Percentiles rank a stretch among this genome's conserved stretches.
phyloP scores from a whole-genome alignment of 2,329 filamentous ascomycete genomes.

The Phialemoniopsis sp. region DNA sequence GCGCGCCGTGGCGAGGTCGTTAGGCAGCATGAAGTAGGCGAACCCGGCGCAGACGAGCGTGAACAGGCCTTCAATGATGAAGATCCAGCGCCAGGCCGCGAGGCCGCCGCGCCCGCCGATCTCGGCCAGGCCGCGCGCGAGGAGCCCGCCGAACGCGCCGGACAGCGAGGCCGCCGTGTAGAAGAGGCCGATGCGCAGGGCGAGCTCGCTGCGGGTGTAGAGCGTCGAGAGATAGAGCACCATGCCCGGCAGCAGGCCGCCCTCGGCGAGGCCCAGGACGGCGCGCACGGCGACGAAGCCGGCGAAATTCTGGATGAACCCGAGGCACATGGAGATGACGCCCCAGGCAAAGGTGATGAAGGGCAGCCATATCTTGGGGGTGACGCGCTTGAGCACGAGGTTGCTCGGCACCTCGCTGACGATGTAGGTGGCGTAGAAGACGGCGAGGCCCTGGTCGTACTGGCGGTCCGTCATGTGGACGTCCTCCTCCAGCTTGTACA shows the following conservation, averaged over 20 bases:
- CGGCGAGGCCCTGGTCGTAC: constrained; percentile 60
- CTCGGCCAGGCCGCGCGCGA: constrained; percentile 57
- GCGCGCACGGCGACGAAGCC: constrained; percentile 60
- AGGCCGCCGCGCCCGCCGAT: constrained; percentile 51
- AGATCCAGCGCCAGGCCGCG: constrained; percentile 59
- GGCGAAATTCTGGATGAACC: constrained; percentile 46
- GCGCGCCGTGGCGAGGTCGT: constrained; percentile 45
- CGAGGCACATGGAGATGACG: constrained; percentile 51
- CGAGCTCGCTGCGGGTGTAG: constrained; percentile 56
- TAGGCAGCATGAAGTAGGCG: constrained; percentile 52
- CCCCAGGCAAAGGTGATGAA: constrained; percentile 54
- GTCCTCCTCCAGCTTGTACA: constrained; percentile 57
- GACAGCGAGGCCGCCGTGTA: constrained; percentile 64
- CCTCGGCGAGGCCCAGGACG: constrained; percentile 59
- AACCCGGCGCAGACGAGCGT: constrained; percentile 48
- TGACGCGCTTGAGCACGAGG: constrained; percentile 57
- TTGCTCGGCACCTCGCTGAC: constrained; percentile 61
- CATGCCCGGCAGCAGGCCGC: constrained; percentile 63
- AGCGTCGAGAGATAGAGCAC: constrained; percentile 61
- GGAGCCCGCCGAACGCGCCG: constrained; percentile 59
- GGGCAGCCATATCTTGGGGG: constrained; percentile 57
- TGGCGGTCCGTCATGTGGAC: constrained; percentile 55
- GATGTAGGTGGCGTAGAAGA: constrained; percentile 64
- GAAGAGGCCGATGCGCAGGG: constrained; percentile 61
- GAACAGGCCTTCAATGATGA: constrained; percentile 55